phyloP scores from a whole-genome alignment of 2,329 filamentous ascomycete genomes.

The Ambrosiella xylebori region DNA sequence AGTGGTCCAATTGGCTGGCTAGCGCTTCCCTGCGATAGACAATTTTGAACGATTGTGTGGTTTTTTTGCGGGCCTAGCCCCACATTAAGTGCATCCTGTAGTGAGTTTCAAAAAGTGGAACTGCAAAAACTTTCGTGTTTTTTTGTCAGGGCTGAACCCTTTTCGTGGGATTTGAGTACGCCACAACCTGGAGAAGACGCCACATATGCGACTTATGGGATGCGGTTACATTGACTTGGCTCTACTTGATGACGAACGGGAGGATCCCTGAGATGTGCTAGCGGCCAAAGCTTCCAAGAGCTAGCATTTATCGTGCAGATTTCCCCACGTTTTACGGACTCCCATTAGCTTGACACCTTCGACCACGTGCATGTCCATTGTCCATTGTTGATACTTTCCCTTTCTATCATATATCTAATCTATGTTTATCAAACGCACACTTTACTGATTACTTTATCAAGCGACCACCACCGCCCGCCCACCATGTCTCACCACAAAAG shows the following conservation, averaged over 20 bases:
- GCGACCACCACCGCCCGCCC: background rate
- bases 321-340: slow-evolving; percentile 2
- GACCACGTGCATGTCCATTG: background rate
- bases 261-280: background rate
- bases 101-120: slow-evolving; percentile 6
- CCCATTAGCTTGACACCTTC: background rate
- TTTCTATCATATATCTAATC: background rate
- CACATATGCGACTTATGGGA: background rate
- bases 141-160: slow-evolving; percentile 10
- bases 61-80: slow-evolving; percentile 12
- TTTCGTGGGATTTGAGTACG: background rate
- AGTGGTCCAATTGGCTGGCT: slow-evolving; percentile 10
- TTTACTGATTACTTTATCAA: background rate
- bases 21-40: slow-evolving; percentile 2
- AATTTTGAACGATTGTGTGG: slow-evolving; percentile 12
- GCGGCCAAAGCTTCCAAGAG: background rate
- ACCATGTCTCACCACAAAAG: slow-evolving; percentile 53
- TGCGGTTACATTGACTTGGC: slow-evolving; percentile 6
- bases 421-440: background rate
- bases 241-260: slow-evolving; percentile 10
- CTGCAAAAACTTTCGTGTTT: background rate
- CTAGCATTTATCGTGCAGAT: background rate
- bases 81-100: slow-evolving; percentile 5
- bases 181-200: slow-evolving; percentile 4
- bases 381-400: background rate